A percentile compares a stretch with the other conserved stretches of the same genome.
These are phyloP conservation scores for Pseudogymnoascus sp. DNA, from an alignment of 2,329 filamentous ascomycete species.

Conservation along the genomic window DNA sequence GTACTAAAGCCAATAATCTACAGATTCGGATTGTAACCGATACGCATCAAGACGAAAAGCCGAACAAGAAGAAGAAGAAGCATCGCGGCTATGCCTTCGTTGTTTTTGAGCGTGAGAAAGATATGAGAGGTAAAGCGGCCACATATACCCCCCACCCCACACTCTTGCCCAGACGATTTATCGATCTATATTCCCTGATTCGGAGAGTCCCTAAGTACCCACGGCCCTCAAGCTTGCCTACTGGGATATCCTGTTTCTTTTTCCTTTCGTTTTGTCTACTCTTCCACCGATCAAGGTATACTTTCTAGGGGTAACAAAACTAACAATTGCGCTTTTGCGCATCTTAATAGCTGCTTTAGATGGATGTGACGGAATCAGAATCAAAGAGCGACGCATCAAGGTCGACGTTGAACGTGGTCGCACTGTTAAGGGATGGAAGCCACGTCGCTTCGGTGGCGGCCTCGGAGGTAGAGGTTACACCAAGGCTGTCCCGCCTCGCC, in stretches of 20 bases:
- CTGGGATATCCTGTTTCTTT: slow-evolving; percentile 29
- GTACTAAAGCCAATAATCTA: neutral
- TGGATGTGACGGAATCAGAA: slow-evolving; percentile 74
- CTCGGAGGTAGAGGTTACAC: slow-evolving; percentile 91
- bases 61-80: slow-evolving; percentile 70
- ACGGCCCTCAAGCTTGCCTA: slow-evolving; percentile 27
- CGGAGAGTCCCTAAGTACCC: slow-evolving; percentile 25
- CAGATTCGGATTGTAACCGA: slow-evolving; percentile 85
- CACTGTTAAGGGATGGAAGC: slow-evolving; percentile 89
- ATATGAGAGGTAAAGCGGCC: slow-evolving; percentile 89
- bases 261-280: slow-evolving; percentile 19
- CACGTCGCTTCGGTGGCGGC: slow-evolving; percentile 82
- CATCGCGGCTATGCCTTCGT: slow-evolving; percentile 94
- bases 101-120: slow-evolving; percentile 92
- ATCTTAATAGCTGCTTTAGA: slow-evolving; percentile 77
- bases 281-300: slow-evolving; percentile 33
- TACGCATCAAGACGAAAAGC: slow-evolving; percentile 58
- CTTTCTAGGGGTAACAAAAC: slow-evolving; percentile 53
- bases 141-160: slow-evolving; percentile 32
- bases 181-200: slow-evolving; percentile 32
- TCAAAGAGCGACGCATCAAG: slow-evolving; percentile 85
- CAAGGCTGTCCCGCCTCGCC: slow-evolving; percentile 65
- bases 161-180: slow-evolving; percentile 20
- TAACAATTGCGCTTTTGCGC: slow-evolving; percentile 57
- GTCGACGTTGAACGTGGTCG: slow-evolving; percentile 95